Evolutionary conservation across 768 basidiomycete genomes (phyloP), one percentile per base, ranked within the genome.

Genomic region (Mycena leptocephala): DNA sequence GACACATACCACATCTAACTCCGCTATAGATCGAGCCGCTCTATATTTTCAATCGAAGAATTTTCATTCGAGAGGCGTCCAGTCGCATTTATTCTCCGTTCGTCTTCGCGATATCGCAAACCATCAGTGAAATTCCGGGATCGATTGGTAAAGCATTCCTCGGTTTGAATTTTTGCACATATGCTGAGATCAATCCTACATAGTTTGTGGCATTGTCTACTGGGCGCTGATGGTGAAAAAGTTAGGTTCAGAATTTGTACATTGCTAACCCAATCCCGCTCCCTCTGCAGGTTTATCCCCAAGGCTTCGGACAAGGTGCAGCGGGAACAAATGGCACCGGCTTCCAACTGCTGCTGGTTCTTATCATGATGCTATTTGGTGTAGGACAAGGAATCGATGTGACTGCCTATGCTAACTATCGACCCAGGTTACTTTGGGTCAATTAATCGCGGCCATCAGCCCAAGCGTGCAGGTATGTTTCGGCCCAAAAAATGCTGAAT

Each of bases 1-100:
- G n/a, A 11, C 26, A 8, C 24, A 8, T 4, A n/a, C 16, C 51
- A 24, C n/a, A 11, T n/a, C 51, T 53, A 3, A 53, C 51, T 13
- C 2, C 13, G 55, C 22, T 16, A 14, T 32, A 58, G 81, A 92
- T 95, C 58, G 94, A 96, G 84, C 96, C 96, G 0, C 84, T 94
- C 84, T 98, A 95, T 86, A 94, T 97, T 80, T 84, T 91, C 82
- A 93, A 94, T 75, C 86, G 96, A 83, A 77, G 87, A 59, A 86
- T 83, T 33, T 90, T 89, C 78, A 86, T 87, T 64, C 79, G 86
- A 79, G 96, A 97, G 85, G 89, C 95, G 0, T 95, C 93, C 2
- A 95, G 94, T 85, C 91, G 94, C 74, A 97, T 97, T 80, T 97
- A 97, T 84, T 95, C 93, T 0, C 93, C 95, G 0, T 93, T 93